These are phyloP conservation scores for Combretum micranthum DNA, from an alignment of 345 rosid genomes.

Conservation along the genomic window DNA sequence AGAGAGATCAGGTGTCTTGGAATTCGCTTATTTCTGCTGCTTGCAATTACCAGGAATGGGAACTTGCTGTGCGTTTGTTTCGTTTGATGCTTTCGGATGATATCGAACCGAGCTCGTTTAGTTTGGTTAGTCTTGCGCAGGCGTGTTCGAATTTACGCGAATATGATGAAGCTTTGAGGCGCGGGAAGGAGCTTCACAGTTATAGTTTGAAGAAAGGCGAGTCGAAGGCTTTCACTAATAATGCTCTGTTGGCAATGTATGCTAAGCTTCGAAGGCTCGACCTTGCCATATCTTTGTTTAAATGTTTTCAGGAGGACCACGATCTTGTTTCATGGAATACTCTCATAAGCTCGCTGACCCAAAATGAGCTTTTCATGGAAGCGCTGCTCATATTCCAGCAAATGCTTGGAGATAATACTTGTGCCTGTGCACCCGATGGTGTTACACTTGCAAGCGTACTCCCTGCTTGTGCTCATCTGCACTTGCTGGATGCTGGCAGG, in stretches of 20 bases:
- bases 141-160: slow-evolving; percentile 60
- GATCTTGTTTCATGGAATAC: slow-evolving; percentile 89
- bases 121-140: slow-evolving; percentile 64
- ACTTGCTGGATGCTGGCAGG: slow-evolving; percentile 52
- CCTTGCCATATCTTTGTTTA: slow-evolving; percentile 36
- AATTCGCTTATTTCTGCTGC: slow-evolving; percentile 64
- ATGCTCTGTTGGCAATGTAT: slow-evolving; percentile 81
- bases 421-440: slow-evolving; percentile 50
- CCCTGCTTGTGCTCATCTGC: slow-evolving; percentile 75
- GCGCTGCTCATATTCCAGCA: slow-evolving; percentile 39
- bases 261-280: slow-evolving; percentile 54
- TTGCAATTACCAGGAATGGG: slow-evolving; percentile 67
- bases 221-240: slow-evolving; percentile 48
- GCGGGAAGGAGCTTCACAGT: slow-evolving; percentile 77
- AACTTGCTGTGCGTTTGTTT: slow-evolving; percentile 51
- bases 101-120: slow-evolving; percentile 72
- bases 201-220: slow-evolving; percentile 56
- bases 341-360: slow-evolving; percentile 58
- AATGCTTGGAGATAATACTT: slow-evolving; percentile 54
- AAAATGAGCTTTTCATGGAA: slow-evolving; percentile 53
- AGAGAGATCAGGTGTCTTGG: slow-evolving; percentile 85
- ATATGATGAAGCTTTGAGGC: slow-evolving; percentile 28
- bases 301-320: slow-evolving; percentile 39
- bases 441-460: slow-evolving; percentile 80
- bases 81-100: slow-evolving; percentile 47